These are phyloP conservation scores for Diaporthe capsici DNA, from an alignment of 2,329 filamentous ascomycete species.

Conservation along the genomic window DNA sequence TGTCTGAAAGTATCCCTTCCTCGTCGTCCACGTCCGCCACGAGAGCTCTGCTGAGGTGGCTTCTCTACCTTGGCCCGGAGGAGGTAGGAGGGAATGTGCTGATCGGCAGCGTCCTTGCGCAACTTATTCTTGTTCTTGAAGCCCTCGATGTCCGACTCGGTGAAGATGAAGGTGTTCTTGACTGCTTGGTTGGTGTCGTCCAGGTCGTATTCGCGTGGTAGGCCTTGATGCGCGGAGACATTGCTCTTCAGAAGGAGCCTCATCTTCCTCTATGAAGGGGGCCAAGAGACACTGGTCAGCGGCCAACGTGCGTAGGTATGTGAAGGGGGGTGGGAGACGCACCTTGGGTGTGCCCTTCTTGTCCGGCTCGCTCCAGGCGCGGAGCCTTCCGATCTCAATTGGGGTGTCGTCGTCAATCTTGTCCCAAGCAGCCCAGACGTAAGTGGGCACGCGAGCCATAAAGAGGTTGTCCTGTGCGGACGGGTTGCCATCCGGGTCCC, in stretches of 20 bases:
- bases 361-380: conserved; percentile 69
- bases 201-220: conserved; percentile 92
- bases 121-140: conserved; percentile 73
- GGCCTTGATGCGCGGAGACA: conserved; percentile 75
- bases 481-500: conserved; percentile 47
- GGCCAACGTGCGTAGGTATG: neutral
- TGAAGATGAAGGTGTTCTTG: conserved; percentile 91
- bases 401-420: conserved; percentile 84
- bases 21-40: conserved; percentile 44
- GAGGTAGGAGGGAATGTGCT: conserved; percentile 71
- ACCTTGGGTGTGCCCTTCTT: conserved; percentile 49
- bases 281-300: neutral
- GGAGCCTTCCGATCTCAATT: conserved; percentile 84
- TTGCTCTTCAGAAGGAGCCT: conserved; percentile 78
- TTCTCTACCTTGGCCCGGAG: conserved; percentile 63
- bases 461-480: conserved; percentile 67
- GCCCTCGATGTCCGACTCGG: conserved; percentile 90
- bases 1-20: conserved; percentile 73
- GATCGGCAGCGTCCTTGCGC: conserved; percentile 68
- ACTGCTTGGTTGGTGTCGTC: conserved; percentile 76
- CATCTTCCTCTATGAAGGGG: conserved; percentile 56
- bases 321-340: neutral
- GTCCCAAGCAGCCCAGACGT: conserved; percentile 85
- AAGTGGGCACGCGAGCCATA: conserved; percentile 83
- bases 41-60: conserved; percentile 54